A percentile compares a stretch with the other conserved stretches of the same genome.
Conservation (phyloP, 306 rosid genomes). For the Castanospermum australe region DNA sequence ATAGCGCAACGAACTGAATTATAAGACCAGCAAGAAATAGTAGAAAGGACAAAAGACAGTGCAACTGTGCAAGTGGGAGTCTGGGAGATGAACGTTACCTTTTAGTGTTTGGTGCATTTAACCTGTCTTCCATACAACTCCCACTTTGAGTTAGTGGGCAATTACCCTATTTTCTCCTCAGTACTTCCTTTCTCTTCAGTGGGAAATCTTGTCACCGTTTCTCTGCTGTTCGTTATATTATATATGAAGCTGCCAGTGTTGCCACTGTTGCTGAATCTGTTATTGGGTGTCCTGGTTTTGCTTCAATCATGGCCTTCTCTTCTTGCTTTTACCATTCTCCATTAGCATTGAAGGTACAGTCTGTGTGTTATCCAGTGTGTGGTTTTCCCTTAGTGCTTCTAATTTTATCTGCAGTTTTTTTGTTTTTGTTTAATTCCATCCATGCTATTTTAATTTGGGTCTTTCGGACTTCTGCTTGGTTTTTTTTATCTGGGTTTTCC, state of each 20-base stretch:
- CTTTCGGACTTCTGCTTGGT: neutral
- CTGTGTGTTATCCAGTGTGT: neutral
- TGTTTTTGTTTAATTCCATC: neutral
- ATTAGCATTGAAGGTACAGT: constrained; percentile 56
- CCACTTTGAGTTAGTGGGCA: constrained; percentile 29
- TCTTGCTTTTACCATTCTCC: constrained; percentile 50
- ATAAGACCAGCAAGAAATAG: neutral
- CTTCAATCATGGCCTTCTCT: constrained; percentile 56
- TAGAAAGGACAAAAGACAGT: constrained; percentile 4
- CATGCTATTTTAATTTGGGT: neutral
- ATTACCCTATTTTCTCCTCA: neutral
- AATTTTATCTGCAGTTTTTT: neutral
- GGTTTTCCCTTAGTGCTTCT: neutral
- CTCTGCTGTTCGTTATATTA: neutral
- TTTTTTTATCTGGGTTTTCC: neutral
- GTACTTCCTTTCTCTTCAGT: constrained; percentile 11
- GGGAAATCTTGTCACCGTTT: constrained; percentile 20
- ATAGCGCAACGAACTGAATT: constrained; percentile 13
- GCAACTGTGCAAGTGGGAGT: too few relatives aligned
- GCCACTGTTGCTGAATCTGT: constrained; percentile 31
- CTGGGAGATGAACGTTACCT: constrained; percentile 12
- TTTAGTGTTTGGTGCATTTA: constrained; percentile 28
- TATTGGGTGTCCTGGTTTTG: constrained; percentile 23
- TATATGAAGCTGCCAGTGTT: constrained; percentile 41
- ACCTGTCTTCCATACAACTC: constrained; percentile 34